phyloP scores from a whole-genome alignment of 805 yeast species.

The Wickerhamomyces alni region DNA sequence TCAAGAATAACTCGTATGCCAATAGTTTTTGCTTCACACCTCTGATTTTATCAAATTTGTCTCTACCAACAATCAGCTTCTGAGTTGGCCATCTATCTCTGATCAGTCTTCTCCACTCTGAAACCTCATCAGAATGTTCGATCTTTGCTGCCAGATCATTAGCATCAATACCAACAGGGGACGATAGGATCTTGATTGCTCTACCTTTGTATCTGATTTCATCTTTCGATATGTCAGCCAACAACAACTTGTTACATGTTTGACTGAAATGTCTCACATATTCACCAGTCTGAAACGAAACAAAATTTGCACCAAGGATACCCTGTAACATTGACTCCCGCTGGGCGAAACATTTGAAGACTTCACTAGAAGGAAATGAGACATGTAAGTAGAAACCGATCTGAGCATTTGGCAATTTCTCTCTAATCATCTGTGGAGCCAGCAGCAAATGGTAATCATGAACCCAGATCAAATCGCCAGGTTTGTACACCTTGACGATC shows the following conservation, averaged over 20 bases:
- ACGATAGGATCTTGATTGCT: conserved; percentile 47
- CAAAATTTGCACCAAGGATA: conserved; percentile 79
- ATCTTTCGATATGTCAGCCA: conserved; percentile 75
- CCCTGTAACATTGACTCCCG: conserved; percentile 74
- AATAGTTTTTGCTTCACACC: conserved; percentile 84
- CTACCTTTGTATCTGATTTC: conserved; percentile 54
- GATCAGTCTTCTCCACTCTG: conserved; percentile 62
- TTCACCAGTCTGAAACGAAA: conserved; percentile 88
- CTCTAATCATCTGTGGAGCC: conserved; percentile 79
- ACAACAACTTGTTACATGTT: conserved; percentile 75
- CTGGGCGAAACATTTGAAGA: conserved; percentile 89
- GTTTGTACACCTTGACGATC: conserved; percentile 59
- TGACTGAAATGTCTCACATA: conserved; percentile 91
- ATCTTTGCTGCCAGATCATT: conserved; percentile 43
- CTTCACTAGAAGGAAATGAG: conserved; percentile 93
- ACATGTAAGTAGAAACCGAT: conserved; percentile 92
- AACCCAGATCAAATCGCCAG: conserved; percentile 81
- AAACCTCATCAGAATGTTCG: conserved; percentile 40
- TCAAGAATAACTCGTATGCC: conserved; percentile 78
- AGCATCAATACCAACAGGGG: conserved; percentile 79
- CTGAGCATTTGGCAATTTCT: conserved; percentile 69
- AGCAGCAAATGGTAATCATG: conserved; percentile 90
- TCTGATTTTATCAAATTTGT: conserved; percentile 79
- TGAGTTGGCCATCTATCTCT: conserved; percentile 73
- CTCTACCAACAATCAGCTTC: conserved; percentile 76